Base-by-base conservation (phyloP, 2,329 filamentous ascomycete species). In the Chalara sp. region DNA sequence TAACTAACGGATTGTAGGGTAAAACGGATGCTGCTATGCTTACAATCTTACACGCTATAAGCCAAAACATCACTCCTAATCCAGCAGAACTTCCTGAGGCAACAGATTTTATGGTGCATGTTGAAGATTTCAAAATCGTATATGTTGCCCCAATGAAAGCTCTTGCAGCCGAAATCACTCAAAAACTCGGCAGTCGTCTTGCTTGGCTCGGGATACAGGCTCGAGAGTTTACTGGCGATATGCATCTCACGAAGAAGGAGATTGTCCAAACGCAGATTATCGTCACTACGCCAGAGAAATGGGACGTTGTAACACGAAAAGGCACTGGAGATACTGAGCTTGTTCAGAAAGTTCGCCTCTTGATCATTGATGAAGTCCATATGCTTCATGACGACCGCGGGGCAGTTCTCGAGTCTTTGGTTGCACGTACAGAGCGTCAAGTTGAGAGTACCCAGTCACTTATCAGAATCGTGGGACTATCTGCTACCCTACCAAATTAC, bases 131-230 rank as follows among this genome's bases (percentile, higher is more conserved):
- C 78, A 97, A 99, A 70, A 92, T 99, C 61, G 90, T 99, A 51
- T 99, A 99, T 61, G 93, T 99, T 40, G 93, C 95, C 1, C 95
- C 93, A 0, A 99, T 99, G 95, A 99, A 99, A 69, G 95, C 93
- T 1, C 75, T 99, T 13, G 95, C 95, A 5, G 93, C 95, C 6
- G 93, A 99, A 70, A 87, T 99, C 40, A 97, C 93, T 0, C 89
- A 91, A 35, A 99, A 99, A 71, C 76, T 99, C 3, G 87, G 90
- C 44, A 95, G 89, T 67, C 84, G 92, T 30, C 79, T 99, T 4
- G 86, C 89, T 2, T 99, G 95, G 95, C 79, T 99, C 5, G 92
- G 91, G 6, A 83, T 99, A 61, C 84, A 89, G 65, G 92, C 89
- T 58, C 86, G 93, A 55, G 93, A 99, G 69, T 84, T 95, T 67